These are phyloP conservation scores for Mixia osmundae DNA, from an alignment of 1,284 basidiomycete species.

Conservation along the genomic window DNA sequence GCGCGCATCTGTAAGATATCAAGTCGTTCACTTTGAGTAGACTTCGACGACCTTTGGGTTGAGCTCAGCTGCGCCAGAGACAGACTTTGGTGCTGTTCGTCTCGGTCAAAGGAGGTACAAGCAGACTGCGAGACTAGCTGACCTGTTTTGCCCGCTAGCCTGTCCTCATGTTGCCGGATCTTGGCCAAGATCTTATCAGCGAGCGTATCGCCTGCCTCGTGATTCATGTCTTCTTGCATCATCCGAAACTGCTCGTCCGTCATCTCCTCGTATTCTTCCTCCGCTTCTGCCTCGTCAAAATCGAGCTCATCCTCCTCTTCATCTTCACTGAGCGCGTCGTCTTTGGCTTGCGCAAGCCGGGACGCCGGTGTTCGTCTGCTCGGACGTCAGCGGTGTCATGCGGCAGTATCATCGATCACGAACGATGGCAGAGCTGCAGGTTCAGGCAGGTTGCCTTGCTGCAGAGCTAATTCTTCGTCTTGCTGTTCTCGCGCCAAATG, in stretches of 20 bases:
- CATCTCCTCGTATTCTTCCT: conserved; percentile 35
- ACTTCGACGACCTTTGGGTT: conserved; percentile 92
- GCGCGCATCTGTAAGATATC: neutral
- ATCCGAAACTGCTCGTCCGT: conserved; percentile 62
- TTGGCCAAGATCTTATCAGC: conserved; percentile 93
- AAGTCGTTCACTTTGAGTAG: conserved; percentile 54
- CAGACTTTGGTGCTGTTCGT: conserved; percentile 3
- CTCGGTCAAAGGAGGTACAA: neutral
- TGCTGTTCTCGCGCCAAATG: conserved; percentile 83
- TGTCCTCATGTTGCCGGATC: conserved; percentile 38
- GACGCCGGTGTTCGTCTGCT: no score
- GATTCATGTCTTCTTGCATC: conserved; percentile 26
- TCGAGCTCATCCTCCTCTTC: conserved; percentile 18
- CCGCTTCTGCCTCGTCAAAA: conserved; percentile 24
- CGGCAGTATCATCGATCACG: no score
- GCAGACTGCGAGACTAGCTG: neutral
- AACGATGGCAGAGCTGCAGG: neutral
- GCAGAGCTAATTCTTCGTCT: conserved; percentile 34
- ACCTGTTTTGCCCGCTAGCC: conserved; percentile 20
- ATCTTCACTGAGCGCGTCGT: conserved; percentile 2
- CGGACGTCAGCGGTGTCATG: neutral
- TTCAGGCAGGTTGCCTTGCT: no score
- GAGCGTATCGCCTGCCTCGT: conserved; percentile 40
- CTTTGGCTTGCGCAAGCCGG: no score
- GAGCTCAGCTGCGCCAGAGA: conserved; percentile 36